Evolutionary conservation across 805 yeast genomes (phyloP).

Genomic region (Candida stauntonica): DNA sequence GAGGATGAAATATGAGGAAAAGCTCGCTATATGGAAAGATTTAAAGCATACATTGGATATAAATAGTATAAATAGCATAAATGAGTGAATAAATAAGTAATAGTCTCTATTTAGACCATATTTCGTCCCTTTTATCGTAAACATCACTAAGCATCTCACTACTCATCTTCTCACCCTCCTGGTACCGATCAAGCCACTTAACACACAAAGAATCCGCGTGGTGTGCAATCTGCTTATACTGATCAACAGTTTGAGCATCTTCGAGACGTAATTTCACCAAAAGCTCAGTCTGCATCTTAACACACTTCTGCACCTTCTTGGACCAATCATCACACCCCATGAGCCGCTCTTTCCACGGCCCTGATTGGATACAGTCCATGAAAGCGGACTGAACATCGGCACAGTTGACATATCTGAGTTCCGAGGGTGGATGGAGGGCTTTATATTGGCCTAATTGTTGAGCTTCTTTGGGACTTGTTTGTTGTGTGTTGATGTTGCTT

Average conservation of each 20-base stretch:
- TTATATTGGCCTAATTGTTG: neutral
- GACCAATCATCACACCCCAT: conserved; percentile 16
- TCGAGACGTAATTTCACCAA: conserved; percentile 15
- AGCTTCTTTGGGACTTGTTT: neutral
- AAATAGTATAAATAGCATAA: neutral
- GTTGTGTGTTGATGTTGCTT: neutral
- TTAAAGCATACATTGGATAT: conserved; percentile 25
- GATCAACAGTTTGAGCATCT: conserved; percentile 8
- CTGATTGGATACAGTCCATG: conserved; percentile 20
- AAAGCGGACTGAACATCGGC: conserved; percentile 21
- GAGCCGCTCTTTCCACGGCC: conserved; percentile 17
- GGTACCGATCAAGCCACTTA: conserved; percentile 11
- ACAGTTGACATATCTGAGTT: conserved; percentile 16
- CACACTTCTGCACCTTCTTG: conserved; percentile 14
- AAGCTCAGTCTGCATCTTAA: conserved; percentile 17
- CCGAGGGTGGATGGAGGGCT: conserved; percentile 3
- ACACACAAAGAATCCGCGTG: conserved; percentile 19
- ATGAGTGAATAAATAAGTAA: neutral
- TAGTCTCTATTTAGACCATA: conserved; percentile 14
- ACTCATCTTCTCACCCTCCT: conserved; percentile 4
- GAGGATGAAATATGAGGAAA: conserved; percentile 42
- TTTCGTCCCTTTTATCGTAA: conserved; percentile 14
- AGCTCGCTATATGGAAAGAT: conserved; percentile 45
- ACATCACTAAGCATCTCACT: conserved; percentile 11
- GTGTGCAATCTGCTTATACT: conserved; percentile 10